Evolutionary conservation across 441 rosid species (phyloP).

Genomic region (Corymbia citriodora): DNA sequence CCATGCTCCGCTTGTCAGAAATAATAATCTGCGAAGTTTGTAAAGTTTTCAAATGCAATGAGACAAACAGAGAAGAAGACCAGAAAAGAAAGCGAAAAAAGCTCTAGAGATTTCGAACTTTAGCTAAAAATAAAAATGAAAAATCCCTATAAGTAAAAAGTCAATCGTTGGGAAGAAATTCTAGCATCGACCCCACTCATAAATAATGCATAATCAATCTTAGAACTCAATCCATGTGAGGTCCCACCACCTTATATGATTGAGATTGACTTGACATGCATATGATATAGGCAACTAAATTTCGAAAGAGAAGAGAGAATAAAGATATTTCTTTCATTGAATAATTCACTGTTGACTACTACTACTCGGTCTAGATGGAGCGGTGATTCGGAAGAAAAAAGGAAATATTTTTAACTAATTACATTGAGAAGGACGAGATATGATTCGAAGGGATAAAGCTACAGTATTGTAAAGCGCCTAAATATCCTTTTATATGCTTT

Average conservation of each 20-base stretch:
- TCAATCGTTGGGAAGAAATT: not conserved
- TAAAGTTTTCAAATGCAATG: not conserved
- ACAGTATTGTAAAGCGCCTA: not conserved
- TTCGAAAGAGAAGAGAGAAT: not conserved
- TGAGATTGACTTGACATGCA: not conserved
- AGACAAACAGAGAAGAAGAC: not conserved
- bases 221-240: not conserved
- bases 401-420: not conserved
- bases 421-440: not conserved
- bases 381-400: not conserved
- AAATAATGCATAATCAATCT: not conserved
- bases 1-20: not conserved
- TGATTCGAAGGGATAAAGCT: not conserved
- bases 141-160: accelerated
- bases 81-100: not conserved
- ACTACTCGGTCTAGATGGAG: accelerated
- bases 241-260: not conserved
- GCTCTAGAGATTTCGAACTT: not conserved
- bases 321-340: not conserved
- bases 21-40: not conserved
- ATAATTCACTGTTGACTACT: not conserved
- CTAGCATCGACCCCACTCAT: not conserved
- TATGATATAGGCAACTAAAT: accelerated
- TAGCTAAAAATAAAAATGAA: not conserved
- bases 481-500: not conserved